Base-by-base conservation (phyloP, 495 filamentous ascomycete genomes). In the Elaphomyces granulatus region DNA sequence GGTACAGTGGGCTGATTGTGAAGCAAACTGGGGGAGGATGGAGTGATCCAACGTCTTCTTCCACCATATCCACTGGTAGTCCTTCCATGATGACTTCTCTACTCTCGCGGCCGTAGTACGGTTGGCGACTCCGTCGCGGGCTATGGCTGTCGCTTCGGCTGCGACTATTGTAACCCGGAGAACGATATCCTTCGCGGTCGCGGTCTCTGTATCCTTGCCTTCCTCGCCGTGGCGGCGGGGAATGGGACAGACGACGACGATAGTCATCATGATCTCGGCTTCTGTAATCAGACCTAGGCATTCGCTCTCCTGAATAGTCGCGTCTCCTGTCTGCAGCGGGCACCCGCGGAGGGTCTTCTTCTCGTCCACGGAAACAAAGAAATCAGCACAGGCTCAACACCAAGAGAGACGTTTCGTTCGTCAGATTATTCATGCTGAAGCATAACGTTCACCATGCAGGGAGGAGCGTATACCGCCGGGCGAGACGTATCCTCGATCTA, bases 71-170 rank as follows among this genome's bases (percentile, higher is more conserved):
- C 52, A 70, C 52, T 30, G 65, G 68, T 33, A 80, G 49, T 20
- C 74, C 75, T 45, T 78, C 74, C 58, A 80, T 63, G 44, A 77
- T 78, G 10, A 80, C 57, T 50, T 76, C 75, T 50, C 64, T 56
- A 40, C 68, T 74, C 37, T 72, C 70, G 32, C 61, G 60, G 30
- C 70, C 72, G 48, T 56, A 61, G 38, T 65, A 54, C 17, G 64
- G 52, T 36, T 60, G 59, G 36, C 59, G 59, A 37, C 62, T 54
- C 42, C 62, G 53, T n/a, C 56, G 58, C 10, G 49, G 60, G 38
- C 48, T 58, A 32, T 57, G 54, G 45, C 67, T 68, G 45, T 59
- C 42, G 44, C 62, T 64, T 19, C 58, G 50, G 30, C 60, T 69
- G 23, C 50, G 46, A 15, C 52, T 54, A 10, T 55, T 45, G 36